Evolutionary conservation across 2,329 filamentous ascomycete species (phyloP), one percentile per base, ranked within the genome.

Genomic region (Neonectria punicea): DNA sequence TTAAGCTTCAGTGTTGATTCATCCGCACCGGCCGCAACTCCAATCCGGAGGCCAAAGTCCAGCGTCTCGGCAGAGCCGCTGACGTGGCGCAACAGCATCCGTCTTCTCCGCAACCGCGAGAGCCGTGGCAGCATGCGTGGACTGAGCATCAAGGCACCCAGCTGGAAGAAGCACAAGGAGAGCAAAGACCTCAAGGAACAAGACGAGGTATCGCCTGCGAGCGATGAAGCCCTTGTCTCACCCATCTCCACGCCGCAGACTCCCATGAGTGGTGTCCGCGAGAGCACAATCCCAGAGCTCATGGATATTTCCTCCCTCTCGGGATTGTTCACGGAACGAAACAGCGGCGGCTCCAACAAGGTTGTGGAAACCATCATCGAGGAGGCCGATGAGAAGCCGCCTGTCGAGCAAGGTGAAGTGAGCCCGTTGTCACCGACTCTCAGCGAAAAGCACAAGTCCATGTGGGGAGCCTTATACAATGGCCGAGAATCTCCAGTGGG

Each of bases 131-230:
- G 73, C 34, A 61, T 76, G 57, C 67, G 70, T 1, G 71, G 70
- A 28, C 61, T 78, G 1, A 70, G 71, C 55, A 56, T 70, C 56
- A 75, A 70, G 55, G 68, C 74, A 0, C 58, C 72, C n/a, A 70
- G 67, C 22, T 77, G 77, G 75, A 70, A 73, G 28, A 71, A 73
- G 14, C 66, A 67, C n/a, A 75, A 70, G 51, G 70, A 70, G 16
- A 66, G 58, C 22, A 9, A 67, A 55, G 57, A 39, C 60, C 20
- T 53, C 46, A 22, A 36, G 34, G 16, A 50, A 5, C 16, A 34
- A n/a, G 47, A 32, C 14, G 49, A n/a, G 16, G n/a, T 3, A 18
- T 51, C 49, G 49, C 49, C 49, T 18, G 8, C 30, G 10, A 36
- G 49, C 30, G 30, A 34, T 13, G 28, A 18, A 30, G 13, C 30